A percentile compares a stretch with the other conserved stretches of the same genome.
phyloP scores from a whole-genome alignment of 1,139 yeast species.

The Sugiyamaella grinbergsii region DNA sequence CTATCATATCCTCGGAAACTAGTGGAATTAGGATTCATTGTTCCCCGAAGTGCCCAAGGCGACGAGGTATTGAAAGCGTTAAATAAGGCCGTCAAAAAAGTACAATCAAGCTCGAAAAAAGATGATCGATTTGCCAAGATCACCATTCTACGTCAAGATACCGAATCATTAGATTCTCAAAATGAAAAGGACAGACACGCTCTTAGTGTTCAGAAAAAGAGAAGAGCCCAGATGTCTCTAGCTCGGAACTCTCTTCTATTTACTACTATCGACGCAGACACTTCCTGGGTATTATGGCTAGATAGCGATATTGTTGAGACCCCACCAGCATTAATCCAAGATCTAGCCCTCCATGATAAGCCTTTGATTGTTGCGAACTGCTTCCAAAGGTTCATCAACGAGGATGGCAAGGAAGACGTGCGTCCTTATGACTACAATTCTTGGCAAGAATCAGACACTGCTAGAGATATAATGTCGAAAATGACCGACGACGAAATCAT shows the following conservation, averaged over 20 bases:
- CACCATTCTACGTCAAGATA: conserved; percentile 87
- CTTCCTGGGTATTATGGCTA: conserved; percentile 94
- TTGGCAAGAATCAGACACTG: conserved; percentile 93
- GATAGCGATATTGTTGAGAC: conserved; percentile 94
- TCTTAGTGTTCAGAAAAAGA: conserved; percentile 77
- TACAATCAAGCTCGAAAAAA: conserved; percentile 55
- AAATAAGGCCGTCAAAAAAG: conserved; percentile 71
- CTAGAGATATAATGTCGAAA: conserved; percentile 66
- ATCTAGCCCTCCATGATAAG: conserved; percentile 80
- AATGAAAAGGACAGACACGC: conserved; percentile 76
- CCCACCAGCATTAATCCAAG: conserved; percentile 79
- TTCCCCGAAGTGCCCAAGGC: conserved; percentile 80
- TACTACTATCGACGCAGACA: conserved; percentile 85
- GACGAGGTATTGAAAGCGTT: conserved; percentile 70
- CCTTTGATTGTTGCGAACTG: conserved; percentile 91
- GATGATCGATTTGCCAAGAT: conserved; percentile 66
- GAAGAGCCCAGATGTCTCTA: conserved; percentile 87
- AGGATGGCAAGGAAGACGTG: conserved; percentile 56
- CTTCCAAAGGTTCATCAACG: conserved; percentile 72
- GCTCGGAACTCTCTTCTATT: conserved; percentile 90
- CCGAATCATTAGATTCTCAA: conserved; percentile 59
- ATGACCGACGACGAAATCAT: conserved; percentile 87
- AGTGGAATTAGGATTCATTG: conserved; percentile 85
- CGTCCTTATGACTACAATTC: conserved; percentile 95
- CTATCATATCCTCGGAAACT: conserved; percentile 81